Conservation (phyloP, 2,329 filamentous ascomycete genomes). For the Stemphylium beticola region DNA sequence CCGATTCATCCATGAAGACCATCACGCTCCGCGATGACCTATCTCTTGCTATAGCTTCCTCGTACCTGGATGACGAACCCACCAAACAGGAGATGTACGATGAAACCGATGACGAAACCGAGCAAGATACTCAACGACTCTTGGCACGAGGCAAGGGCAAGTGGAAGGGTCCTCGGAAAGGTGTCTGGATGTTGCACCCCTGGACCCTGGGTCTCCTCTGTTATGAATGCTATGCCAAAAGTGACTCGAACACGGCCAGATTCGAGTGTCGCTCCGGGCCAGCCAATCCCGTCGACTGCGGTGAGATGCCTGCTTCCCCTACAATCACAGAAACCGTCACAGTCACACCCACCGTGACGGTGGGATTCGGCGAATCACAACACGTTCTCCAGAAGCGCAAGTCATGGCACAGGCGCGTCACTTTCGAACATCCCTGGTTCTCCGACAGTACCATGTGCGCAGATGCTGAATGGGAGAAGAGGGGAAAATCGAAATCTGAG, state of each 20-base stretch:
- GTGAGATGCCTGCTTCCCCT: conserved; percentile 1
- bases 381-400: conserved; percentile 11
- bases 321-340: neutral
- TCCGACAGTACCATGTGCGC: conserved; percentile 14
- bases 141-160: conserved; percentile 5
- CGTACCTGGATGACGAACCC: too few relatives aligned
- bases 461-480: conserved; percentile 33
- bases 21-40: too few relatives aligned
- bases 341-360: conserved; percentile 1
- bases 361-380: neutral
- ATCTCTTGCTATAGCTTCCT: too few relatives aligned
- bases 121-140: neutral
- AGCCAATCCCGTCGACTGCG: conserved; percentile 9
- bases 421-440: conserved; percentile 22
- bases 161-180: conserved; percentile 9
- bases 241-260: conserved; percentile 8
- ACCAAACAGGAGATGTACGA: neutral
- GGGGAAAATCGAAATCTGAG: conserved; percentile 15
- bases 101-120: neutral
- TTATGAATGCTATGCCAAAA: conserved; percentile 33
- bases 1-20: too few relatives aligned
- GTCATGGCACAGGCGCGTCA: conserved; percentile 27
- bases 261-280: conserved; percentile 28
- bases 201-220: conserved; percentile 28
- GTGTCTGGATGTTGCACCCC: conserved; percentile 37